A percentile compares a stretch with the other conserved stretches of the same genome.
Conservation (phyloP, 106 monocot species). For the Amphibolis antarctica region DNA sequence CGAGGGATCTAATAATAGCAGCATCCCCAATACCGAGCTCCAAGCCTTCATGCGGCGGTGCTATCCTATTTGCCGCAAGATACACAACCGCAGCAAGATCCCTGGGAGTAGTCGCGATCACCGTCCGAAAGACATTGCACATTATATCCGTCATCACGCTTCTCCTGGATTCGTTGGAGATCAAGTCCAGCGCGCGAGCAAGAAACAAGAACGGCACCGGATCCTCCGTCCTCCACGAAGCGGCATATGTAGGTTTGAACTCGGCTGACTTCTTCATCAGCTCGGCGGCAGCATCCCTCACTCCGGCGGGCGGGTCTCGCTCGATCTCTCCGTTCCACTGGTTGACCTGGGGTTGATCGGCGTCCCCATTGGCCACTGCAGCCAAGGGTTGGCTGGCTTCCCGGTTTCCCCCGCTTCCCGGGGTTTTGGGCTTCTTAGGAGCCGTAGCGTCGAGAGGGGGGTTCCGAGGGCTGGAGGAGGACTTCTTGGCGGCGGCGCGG, state of each 20-base stretch:
- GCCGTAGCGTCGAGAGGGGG: background rate
- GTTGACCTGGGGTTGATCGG: too few relatives aligned
- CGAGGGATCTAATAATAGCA: slow-evolving; percentile 50
- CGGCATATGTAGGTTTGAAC: slow-evolving; percentile 47
- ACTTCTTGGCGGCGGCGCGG: slow-evolving; percentile 48
- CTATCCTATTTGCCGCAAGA: slow-evolving; percentile 67
- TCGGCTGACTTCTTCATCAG: slow-evolving; percentile 57
- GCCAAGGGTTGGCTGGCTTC: too few relatives aligned
- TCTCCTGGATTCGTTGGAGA: slow-evolving; percentile 60
- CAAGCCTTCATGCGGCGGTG: slow-evolving; percentile 75
- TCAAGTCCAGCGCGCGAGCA: slow-evolving; percentile 62
- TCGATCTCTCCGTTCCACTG: background rate
- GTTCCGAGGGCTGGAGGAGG: too few relatives aligned
- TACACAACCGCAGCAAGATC: slow-evolving; percentile 75
- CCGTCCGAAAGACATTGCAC: slow-evolving; percentile 76
- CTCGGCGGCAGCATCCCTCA: slow-evolving; percentile 22
- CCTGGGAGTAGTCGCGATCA: slow-evolving; percentile 62
- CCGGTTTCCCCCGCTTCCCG: slow-evolving; percentile 6
- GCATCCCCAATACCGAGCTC: slow-evolving; percentile 99
- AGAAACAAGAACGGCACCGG: slow-evolving; percentile 84
- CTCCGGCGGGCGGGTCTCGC: background rate
- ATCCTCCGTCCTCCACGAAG: slow-evolving; percentile 65
- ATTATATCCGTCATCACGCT: slow-evolving; percentile 82
- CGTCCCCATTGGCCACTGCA: too few relatives aligned
- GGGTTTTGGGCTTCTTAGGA: slow-evolving; percentile 35